These are phyloP conservation scores for Biscutella auriculata DNA, from an alignment of 441 rosid genomes.

Conservation along the genomic window DNA sequence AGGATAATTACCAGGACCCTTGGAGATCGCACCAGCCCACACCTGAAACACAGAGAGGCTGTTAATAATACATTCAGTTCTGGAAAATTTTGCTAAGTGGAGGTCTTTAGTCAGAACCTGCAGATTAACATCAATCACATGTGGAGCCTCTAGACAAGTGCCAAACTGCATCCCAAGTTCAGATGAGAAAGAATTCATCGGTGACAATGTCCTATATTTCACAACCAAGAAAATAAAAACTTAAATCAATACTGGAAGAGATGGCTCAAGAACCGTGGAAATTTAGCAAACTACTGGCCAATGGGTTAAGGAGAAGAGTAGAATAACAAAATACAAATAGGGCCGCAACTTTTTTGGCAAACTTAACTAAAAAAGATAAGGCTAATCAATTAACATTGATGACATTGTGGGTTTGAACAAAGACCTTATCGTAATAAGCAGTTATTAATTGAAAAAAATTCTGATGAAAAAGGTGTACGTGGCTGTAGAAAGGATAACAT, in stretches of 20 bases:
- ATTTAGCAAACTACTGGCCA: constrained; percentile 5
- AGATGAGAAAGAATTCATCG: constrained; percentile 85
- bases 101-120: constrained; percentile 43
- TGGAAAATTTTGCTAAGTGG: constrained; percentile 12
- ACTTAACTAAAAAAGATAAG: neutral
- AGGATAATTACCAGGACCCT: constrained; percentile 65
- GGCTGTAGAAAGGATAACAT: constrained; percentile 1
- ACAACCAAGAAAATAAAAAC: constrained; percentile 9
- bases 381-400: neutral
- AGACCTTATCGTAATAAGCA: neutral
- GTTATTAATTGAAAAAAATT: neutral
- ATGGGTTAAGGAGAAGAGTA: constrained; percentile 1
- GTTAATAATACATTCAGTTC: constrained; percentile 14
- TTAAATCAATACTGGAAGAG: constrained; percentile 10
- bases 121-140: constrained; percentile 68
- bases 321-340: neutral
- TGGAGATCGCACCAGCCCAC: constrained; percentile 64
- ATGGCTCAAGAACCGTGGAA: constrained; percentile 5
- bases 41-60: constrained; percentile 44
- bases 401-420: neutral
- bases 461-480: constrained; percentile 1
- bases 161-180: constrained; percentile 95
- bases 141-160: constrained; percentile 93
- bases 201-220: constrained; percentile 71
- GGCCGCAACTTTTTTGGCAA: neutral